Conservation (phyloP, 768 basidiomycete genomes). For the Daedaleopsis sinensis region DNA sequence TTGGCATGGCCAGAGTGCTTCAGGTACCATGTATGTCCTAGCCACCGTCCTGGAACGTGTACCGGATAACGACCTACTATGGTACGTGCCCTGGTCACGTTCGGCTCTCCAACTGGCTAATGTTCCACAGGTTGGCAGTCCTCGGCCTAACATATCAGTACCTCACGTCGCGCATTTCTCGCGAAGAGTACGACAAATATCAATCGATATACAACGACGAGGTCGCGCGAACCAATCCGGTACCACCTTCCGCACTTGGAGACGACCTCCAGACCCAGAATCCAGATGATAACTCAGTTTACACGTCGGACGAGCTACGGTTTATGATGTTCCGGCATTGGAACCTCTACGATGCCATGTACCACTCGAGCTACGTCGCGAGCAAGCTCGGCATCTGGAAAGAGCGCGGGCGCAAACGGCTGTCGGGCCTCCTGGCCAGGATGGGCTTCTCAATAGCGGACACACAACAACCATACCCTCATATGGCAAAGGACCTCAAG, state of each 20-base stretch:
- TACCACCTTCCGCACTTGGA: slow-evolving; percentile 43
- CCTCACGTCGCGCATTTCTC: slow-evolving; percentile 82
- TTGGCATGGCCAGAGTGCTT: slow-evolving; percentile 87
- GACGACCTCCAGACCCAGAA: slow-evolving; percentile 55
- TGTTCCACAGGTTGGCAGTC: slow-evolving; percentile 75
- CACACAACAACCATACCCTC: slow-evolving; percentile 89
- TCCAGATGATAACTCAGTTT: slow-evolving; percentile 85
- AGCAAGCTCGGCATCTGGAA: slow-evolving; percentile 96
- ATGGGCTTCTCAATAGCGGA: slow-evolving; percentile 98
- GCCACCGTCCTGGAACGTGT: slow-evolving; percentile 89
- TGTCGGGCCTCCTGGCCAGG: slow-evolving; percentile 93
- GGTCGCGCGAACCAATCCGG: slow-evolving; percentile 87
- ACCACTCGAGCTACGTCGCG: slow-evolving; percentile 95
- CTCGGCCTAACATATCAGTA: slow-evolving; percentile 95
- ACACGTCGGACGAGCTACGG: slow-evolving; percentile 85
- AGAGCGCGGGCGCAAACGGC: slow-evolving; percentile 84
- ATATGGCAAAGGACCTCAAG: slow-evolving; percentile 98
- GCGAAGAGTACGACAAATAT: slow-evolving; percentile 80
- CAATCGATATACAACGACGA: slow-evolving; percentile 87
- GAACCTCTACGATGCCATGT: slow-evolving; percentile 98
- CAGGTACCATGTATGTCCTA: slow-evolving; percentile 86
- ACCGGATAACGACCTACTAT: slow-evolving; percentile 86
- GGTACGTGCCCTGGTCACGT: slow-evolving; percentile 48
- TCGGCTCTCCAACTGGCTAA: slow-evolving; percentile 2
- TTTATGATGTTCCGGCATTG: slow-evolving; percentile 97